A percentile compares a stretch with the other conserved stretches of the same genome.
phyloP scores from a whole-genome alignment of 176 grass and related monocot genomes.

The Oryza nivara region DNA sequence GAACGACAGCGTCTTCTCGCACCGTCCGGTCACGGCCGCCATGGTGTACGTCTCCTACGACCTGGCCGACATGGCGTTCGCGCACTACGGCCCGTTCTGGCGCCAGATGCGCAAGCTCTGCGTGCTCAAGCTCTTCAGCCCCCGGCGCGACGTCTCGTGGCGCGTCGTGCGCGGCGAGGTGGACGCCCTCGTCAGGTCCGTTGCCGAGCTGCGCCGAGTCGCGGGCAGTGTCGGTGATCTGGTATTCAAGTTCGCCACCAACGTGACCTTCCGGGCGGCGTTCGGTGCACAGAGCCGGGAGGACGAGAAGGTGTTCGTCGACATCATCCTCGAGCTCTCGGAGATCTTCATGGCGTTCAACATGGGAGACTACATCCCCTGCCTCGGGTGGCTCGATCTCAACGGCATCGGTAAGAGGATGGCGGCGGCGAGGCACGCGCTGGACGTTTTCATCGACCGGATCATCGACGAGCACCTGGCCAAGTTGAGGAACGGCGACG shows the following conservation, averaged over 20 bases:
- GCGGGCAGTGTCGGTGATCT: slow-evolving; percentile 67
- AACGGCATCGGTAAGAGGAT: slow-evolving; percentile 55
- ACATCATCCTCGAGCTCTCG: slow-evolving; percentile 84
- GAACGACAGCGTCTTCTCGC: slow-evolving; percentile 85
- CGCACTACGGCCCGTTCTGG: slow-evolving; percentile 94
- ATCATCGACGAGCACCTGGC: slow-evolving; percentile 88
- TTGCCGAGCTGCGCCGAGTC: slow-evolving; percentile 15
- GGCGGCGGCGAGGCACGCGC: too few relatives aligned
- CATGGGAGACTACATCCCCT: slow-evolving; percentile 82
- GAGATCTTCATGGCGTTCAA: slow-evolving; percentile 80
- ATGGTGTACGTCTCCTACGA: slow-evolving; percentile 75
- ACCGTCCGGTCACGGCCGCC: slow-evolving; percentile 76
- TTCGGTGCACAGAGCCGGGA: slow-evolving; percentile 53
- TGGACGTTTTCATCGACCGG: slow-evolving; percentile 68
- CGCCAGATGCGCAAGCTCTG: slow-evolving; percentile 92
- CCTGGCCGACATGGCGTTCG: slow-evolving; percentile 95
- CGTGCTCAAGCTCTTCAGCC: slow-evolving; percentile 89
- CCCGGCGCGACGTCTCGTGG: slow-evolving; percentile 75
- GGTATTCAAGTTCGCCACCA: slow-evolving; percentile 71
- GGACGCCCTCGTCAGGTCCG: slow-evolving; percentile 32
- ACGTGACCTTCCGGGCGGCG: slow-evolving; percentile 82
- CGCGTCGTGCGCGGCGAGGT: slow-evolving; percentile 67
- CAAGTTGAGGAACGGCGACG: slow-evolving; percentile 47
- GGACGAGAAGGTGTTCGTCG: slow-evolving; percentile 67
- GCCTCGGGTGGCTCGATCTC: slow-evolving; percentile 70